Evolutionary conservation across 139 green algal species (phyloP), one percentile per base, ranked within the genome.

Genomic region (Chlamydomonas incerta): DNA sequence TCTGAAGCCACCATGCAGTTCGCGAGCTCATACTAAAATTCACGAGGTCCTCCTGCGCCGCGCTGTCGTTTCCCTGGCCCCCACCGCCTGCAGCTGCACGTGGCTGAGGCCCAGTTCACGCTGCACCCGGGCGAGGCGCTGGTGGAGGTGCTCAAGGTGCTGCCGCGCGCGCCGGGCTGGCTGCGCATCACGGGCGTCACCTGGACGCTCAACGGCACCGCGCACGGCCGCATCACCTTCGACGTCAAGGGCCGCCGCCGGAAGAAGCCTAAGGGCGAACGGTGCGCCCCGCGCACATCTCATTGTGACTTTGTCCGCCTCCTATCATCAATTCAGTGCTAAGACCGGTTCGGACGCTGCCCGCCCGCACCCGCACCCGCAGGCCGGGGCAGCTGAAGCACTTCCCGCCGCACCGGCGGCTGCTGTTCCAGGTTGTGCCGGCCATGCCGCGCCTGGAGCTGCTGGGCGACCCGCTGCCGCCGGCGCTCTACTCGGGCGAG

Each of bases 391-490:
- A 91, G 80, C 77, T 80, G 37, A 91, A 92, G 91, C 87, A 91
- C 81, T 90, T 87, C 58, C 72, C 88, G 0, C 83, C 91, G 15
- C 74, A 88, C 46, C 87, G 84, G 35, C 88, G 91, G 47, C 86
- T 97, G 80, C 41, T 92, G 34, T 88, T 95, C 74, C 46, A 65
- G 26, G 91, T 96, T 60, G 69, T 95, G 41, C 86, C 88, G 0
- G 82, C 93, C 68, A 91, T 95, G 93, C 94, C 93, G 4, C 90
- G 90, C 8, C 87, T 97, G 75, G 87, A 95, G 80, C 69, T 95
- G 18, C 65, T 74, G 20, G 24, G 72, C 18, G 72, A 90, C 11
- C 66, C 79, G 24, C 52, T 94, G 81, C 91, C 91, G 6, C 31
- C 76, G 37, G 29, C 37, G 35, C 76, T 91, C 47, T 91, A 90